A percentile compares a stretch with the other conserved stretches of the same genome.
These are phyloP conservation scores for Fusarium secorum DNA, from an alignment of 2,329 filamentous ascomycete genomes.

Conservation along the genomic window DNA sequence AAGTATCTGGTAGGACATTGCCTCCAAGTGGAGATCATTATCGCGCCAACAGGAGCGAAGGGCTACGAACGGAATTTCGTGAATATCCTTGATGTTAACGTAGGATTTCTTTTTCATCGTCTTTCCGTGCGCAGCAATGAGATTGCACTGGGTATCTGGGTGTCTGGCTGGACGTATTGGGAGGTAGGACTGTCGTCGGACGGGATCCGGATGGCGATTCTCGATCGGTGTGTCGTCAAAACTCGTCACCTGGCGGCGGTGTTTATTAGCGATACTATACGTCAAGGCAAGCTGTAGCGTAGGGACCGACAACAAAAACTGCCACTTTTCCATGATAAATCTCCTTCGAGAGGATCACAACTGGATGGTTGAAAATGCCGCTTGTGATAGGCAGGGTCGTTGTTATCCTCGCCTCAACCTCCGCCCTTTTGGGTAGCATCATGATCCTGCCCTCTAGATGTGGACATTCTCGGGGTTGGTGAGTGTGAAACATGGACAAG, in stretches of 20 bases:
- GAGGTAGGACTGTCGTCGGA: background rate
- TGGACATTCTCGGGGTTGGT: background rate
- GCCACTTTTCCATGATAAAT: background rate
- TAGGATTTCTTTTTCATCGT: background rate
- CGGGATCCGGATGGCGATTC: background rate
- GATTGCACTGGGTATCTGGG: background rate
- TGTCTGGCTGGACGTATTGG: background rate
- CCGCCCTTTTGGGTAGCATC: background rate
- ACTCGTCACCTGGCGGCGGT: background rate
- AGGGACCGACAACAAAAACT: background rate
- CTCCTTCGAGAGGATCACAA: background rate
- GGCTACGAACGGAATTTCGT: background rate
- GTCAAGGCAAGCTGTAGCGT: background rate
- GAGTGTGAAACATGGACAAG: background rate
- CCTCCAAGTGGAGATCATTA: background rate
- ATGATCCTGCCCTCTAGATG: background rate
- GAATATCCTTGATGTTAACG: background rate
- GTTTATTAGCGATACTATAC: background rate
- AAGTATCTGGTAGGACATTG: background rate
- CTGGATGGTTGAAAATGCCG: background rate
- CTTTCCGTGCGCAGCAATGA: background rate
- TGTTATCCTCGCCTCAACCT: background rate
- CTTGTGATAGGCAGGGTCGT: background rate
- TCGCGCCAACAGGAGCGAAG: background rate
- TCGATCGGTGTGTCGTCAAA: background rate